Evolutionary conservation across 2,329 filamentous ascomycete genomes (phyloP).

Genomic region (Trichophyton verrucosum): DNA sequence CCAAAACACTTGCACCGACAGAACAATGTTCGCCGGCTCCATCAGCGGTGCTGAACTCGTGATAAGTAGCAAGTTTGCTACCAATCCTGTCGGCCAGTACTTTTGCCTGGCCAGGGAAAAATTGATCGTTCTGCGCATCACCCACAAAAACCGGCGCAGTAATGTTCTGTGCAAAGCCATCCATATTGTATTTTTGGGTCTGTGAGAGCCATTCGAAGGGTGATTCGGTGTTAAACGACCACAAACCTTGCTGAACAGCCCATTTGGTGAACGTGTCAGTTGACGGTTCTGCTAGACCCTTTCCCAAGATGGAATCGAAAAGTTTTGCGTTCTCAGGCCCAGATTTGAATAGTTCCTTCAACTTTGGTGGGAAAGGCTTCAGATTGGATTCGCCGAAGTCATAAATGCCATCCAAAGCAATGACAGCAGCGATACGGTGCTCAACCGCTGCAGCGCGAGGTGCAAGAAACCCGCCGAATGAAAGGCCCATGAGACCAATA

Average conservation of each 20-base stretch:
- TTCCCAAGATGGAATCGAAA: conserved; percentile 9
- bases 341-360: neutral
- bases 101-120: conserved; percentile 14
- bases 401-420: conserved; percentile 32
- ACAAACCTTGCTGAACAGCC: conserved; percentile 26
- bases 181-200: conserved; percentile 13
- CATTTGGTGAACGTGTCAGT: conserved; percentile 18
- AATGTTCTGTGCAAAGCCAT: conserved; percentile 14
- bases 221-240: conserved; percentile 22
- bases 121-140: conserved; percentile 16
- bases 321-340: neutral
- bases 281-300: conserved; percentile 5
- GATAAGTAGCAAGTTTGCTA: conserved; percentile 12
- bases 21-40: conserved; percentile 18
- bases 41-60: conserved; percentile 12
- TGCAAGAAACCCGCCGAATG: conserved; percentile 32
- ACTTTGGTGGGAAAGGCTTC: conserved; percentile 8
- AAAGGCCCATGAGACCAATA: conserved; percentile 31
- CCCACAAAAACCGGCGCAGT: conserved; percentile 17
- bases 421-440: conserved; percentile 29
- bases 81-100: conserved; percentile 14
- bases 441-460: conserved; percentile 36
- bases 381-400: conserved; percentile 15
- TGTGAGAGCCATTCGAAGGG: conserved; percentile 20
- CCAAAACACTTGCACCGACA: conserved; percentile 12